These are phyloP conservation scores for Aspergillus leporis DNA, from an alignment of 495 filamentous ascomycete genomes.

Conservation along the genomic window DNA sequence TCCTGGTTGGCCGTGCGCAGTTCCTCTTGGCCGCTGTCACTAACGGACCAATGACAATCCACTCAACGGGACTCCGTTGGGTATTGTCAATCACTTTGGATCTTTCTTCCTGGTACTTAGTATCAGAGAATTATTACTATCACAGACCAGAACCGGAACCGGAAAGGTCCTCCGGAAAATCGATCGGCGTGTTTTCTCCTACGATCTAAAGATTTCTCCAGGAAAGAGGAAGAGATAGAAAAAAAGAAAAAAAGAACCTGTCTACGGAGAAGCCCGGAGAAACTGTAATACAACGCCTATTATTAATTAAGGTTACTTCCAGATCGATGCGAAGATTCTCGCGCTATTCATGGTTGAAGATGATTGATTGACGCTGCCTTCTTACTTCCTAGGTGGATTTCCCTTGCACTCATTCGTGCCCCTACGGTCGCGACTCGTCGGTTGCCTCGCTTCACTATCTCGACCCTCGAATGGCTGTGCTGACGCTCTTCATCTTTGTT, in stretches of 20 bases:
- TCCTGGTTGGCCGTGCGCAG: conserved; percentile 1
- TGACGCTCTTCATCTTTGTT: neutral
- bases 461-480: neutral
- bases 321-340: neutral
- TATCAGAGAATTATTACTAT: neutral
- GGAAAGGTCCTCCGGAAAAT: neutral
- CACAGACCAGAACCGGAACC: neutral
- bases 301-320: neutral
- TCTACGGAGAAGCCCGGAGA: neutral
- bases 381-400: neutral
- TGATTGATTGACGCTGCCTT: neutral
- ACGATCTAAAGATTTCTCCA: neutral
- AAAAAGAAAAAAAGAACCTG: neutral
- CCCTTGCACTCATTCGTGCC: neutral
- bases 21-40: conserved; percentile 1
- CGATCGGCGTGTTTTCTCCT: neutral
- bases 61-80: conserved; percentile 1
- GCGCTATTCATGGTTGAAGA: neutral
- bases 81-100: neutral
- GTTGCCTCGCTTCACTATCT: neutral
- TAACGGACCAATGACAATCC: neutral
- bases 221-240: neutral
- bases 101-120: neutral
- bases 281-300: neutral
- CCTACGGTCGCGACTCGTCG: neutral